Conservation (phyloP, 208 protist genomes). For the Acanthamoeba culbertsoni region DNA sequence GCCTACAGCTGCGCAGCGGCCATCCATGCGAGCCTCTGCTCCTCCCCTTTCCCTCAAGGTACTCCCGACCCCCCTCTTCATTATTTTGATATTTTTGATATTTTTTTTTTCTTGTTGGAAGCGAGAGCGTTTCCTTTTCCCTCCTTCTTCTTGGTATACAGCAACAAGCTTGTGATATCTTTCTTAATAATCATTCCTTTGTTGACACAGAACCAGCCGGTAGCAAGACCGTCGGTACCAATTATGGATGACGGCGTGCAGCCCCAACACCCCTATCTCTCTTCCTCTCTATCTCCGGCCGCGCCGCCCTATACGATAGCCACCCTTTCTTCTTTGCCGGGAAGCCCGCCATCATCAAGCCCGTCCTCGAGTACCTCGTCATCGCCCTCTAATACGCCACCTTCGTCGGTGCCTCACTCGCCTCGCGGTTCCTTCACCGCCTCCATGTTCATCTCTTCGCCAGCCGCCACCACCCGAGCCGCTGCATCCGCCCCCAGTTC, state of each 20-base stretch:
- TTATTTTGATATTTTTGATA: background rate
- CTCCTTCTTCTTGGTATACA: background rate
- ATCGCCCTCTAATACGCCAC: background rate
- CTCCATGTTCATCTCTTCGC: background rate
- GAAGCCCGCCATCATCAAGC: background rate
- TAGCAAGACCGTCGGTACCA: background rate
- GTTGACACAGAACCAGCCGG: no score
- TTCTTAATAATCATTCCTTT: no score
- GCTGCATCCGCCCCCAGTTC: background rate
- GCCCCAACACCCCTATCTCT: slow-evolving; percentile 1
- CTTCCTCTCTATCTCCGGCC: background rate
- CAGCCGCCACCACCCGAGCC: background rate
- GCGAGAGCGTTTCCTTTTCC: no score
- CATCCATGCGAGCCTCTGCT: background rate
- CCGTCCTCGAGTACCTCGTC: background rate
- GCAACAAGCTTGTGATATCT: background rate
- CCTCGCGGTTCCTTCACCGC: background rate
- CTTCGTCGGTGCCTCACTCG: background rate
- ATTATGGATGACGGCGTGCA: background rate
- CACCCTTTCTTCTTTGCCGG: background rate
- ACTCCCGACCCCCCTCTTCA: background rate
- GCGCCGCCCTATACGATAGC: background rate
- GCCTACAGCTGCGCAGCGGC: background rate
- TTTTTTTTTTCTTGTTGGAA: background rate
- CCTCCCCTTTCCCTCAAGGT: background rate